Base-by-base conservation (phyloP, 2,329 filamentous ascomycete genomes). In the Ceratocystis ficicola region DNA sequence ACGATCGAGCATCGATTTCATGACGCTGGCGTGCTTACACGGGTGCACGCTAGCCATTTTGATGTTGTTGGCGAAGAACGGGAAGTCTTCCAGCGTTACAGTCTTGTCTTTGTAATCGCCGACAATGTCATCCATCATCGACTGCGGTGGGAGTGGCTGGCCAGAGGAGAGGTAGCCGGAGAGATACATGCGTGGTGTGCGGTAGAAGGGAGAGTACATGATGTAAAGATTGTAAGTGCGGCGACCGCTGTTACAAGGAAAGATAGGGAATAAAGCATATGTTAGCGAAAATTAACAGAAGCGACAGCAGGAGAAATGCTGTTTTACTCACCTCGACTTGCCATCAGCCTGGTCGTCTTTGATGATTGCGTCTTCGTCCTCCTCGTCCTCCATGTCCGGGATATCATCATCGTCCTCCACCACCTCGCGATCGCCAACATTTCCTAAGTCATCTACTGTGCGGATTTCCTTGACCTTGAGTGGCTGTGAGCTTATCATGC, bases 211-310 rank as follows among this genome's bases (percentile, higher is more conserved):
- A 3, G 92, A 90, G 78, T 99, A 99, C 77, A 91, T 94, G 73
- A 99, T 97, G 81, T 99, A 99, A 70, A 99, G 87, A 57, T 89
- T 96, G 76, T 99, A 99, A n/a, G 90, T 95, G 70, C 94, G 88
- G 63, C 89, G 83, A 65, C 89, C 86, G 66, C 90, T 95, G 25
- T 48, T 59, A 2, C 12, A 17, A 20, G 15, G 28, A 59, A 36
- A 20, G 6, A 36, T 10, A 8, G 17, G 12, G 6, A n/a, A 15
- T 20, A 52, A 7, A 69, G 69, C 70, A 67, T 68, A 10, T 32
- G 36, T 62, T 50, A 65, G 66, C 48, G 41, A 15, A 50, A 32
- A 64, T 30, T 46, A 63, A 63, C 20, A 50, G 28, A 41, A 32
- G 17, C n/a, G n/a, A 59, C 22, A 20, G 44, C 25, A 63, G 36